phyloP scores from a whole-genome alignment of 495 filamentous ascomycete species.

The Cryomyces minteri region DNA sequence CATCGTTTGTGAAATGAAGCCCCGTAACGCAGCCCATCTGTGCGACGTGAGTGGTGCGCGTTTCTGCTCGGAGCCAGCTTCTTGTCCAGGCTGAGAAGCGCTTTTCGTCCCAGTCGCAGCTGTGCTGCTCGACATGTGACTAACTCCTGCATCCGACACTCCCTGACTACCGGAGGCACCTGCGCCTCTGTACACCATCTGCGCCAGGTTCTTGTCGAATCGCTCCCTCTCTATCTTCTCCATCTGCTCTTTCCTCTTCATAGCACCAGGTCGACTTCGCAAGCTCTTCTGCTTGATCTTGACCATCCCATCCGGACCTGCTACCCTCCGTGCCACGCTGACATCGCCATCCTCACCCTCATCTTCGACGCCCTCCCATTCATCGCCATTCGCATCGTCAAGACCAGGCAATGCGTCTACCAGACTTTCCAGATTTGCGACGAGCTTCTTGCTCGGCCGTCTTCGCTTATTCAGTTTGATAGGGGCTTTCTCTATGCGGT shows the following conservation, averaged over 20 bases:
- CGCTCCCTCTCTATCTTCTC: conserved; percentile 62
- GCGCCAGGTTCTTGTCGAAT: conserved; percentile 64
- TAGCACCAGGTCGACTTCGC: conserved; percentile 52
- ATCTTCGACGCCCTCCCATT: conserved; percentile 17
- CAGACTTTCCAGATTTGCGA: conserved; percentile 56
- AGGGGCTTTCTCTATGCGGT: conserved; percentile 48
- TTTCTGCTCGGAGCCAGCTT: not conserved
- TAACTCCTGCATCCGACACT: not conserved
- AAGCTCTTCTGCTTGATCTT: conserved; percentile 32
- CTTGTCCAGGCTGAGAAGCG: not conserved
- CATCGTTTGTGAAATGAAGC: conserved; percentile 21
- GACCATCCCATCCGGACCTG: not conserved
- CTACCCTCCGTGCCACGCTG: not conserved
- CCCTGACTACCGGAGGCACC: not conserved
- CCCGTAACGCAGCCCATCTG: conserved; percentile 18
- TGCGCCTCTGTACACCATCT: conserved; percentile 21
- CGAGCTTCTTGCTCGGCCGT: conserved; percentile 56
- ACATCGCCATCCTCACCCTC: conserved; percentile 14
- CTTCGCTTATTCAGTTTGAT: conserved; percentile 35
- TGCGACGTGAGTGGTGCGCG: not conserved
- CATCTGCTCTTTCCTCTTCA: conserved; percentile 66
- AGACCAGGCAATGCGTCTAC: conserved; percentile 57
- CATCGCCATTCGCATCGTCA: conserved; percentile 17
- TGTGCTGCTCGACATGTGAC: not conserved
- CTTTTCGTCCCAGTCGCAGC: not conserved